Conservation (phyloP, 129 eudicot species). For the Logfia minima region DNA sequence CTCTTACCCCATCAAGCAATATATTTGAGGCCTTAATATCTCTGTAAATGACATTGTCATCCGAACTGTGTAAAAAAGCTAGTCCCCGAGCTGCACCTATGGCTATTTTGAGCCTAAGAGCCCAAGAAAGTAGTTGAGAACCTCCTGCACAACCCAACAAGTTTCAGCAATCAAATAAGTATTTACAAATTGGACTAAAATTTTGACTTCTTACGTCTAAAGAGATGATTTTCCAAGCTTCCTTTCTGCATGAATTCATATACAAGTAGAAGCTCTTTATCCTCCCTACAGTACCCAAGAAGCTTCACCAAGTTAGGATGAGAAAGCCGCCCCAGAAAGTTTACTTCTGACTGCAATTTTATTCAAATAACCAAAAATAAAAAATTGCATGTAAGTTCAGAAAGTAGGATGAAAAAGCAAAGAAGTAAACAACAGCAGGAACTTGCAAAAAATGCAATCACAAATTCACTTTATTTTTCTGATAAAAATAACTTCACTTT, state of each 20-base stretch:
- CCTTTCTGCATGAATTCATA: conserved; percentile 84
- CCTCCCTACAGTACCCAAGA: conserved; percentile 86
- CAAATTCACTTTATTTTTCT: no score
- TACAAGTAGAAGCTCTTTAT: conserved; percentile 74
- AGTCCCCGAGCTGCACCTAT: conserved; percentile 85
- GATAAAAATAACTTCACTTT: no score
- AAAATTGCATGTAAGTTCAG: not conserved
- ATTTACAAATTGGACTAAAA: not conserved
- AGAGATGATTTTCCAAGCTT: conserved; percentile 87
- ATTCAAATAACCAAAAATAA: not conserved
- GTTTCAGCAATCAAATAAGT: conserved; percentile 7
- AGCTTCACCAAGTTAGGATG: conserved; percentile 89
- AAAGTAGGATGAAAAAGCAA: not conserved
- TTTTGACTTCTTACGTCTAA: conserved; percentile 59
- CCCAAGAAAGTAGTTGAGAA: conserved; percentile 74
- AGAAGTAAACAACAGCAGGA: not conserved
- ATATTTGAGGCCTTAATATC: conserved; percentile 88
- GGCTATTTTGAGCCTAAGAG: conserved; percentile 67
- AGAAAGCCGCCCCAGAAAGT: conserved; percentile 79
- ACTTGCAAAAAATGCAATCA: not conserved
- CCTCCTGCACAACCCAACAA: conserved; percentile 49
- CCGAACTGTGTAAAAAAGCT: conserved; percentile 76
- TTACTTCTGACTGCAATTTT: conserved; percentile 75
- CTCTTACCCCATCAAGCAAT: conserved; percentile 81
- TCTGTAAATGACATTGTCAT: conserved; percentile 65